Base-by-base conservation (phyloP, 768 basidiomycete genomes). In the Boletus coccyginus region DNA sequence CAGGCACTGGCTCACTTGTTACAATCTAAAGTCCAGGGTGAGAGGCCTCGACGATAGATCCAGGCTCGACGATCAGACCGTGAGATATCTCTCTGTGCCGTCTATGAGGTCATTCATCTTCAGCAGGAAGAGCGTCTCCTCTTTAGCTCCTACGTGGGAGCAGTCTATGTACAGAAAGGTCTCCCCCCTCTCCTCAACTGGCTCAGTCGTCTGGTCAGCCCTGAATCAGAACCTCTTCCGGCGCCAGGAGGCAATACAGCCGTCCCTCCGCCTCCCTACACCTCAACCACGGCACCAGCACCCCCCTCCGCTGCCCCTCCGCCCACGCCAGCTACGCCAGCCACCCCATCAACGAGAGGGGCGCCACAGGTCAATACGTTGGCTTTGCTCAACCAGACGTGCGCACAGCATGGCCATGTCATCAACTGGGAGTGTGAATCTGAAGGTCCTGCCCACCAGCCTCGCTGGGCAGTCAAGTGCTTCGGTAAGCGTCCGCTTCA, bases 71-170 rank as follows among this genome's bases (percentile, higher is more conserved):
- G 62, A 69, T 1, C 71, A 78, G 3, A 35, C 35, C 0, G 35
- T 35, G 14, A 35, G 35, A 35, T 35, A 14, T 2, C 13, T 7
- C 6, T 14, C 35, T 35, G 35, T 6, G 35, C 14, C 35, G 33
- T 14, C 14, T 35, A 14, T 14, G 14, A 14, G 0, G 13, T 14
- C 35, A 35, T 14, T 35, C 35, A 35, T 35, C 35, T 14, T 3
- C 35, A 35, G 17, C 29, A 88, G 86, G 85, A 85, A 69, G 78
- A 81, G 52, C 74, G 74, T 29, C 71, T 68, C 43, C 78, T 85
- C 47, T 87, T 87, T 59, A 63, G 80, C 62, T 80, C 81, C 19
- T 88, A 87, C 59, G 73, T 88, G 13, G 88, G 86, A 10, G 88
- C 85, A n/a, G 68, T 86, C 13, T 85, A 81, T 66, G 84, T 27